These are phyloP conservation scores for Ceratocystis huliohia DNA, from an alignment of 2,329 filamentous ascomycete genomes.

Conservation along the genomic window DNA sequence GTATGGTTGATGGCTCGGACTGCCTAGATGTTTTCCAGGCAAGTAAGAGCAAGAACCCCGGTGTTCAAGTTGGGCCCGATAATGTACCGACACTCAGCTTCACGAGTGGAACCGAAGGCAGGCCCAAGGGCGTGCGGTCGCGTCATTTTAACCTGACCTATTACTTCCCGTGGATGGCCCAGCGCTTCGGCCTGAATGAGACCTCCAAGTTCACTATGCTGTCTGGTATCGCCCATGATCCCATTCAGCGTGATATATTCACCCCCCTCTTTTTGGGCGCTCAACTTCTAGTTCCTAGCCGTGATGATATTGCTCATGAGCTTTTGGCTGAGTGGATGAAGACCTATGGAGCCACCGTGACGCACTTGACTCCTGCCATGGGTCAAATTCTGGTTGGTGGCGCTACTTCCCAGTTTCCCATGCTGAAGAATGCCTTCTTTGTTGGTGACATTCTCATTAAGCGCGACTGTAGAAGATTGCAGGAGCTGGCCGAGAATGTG, in stretches of 20 bases:
- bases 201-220: conserved; percentile 71
- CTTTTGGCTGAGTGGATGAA: conserved; percentile 79
- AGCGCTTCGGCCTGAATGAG: conserved; percentile 61
- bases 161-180: conserved; percentile 90
- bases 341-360: conserved; percentile 60
- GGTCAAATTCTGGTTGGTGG: conserved; percentile 86
- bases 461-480: conserved; percentile 65
- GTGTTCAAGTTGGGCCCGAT: conserved; percentile 74
- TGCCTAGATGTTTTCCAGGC: conserved; percentile 43
- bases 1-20: conserved; percentile 51
- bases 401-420: conserved; percentile 62
- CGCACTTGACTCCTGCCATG: conserved; percentile 91
- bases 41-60: conserved; percentile 46
- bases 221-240: conserved; percentile 67
- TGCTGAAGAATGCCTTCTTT: conserved; percentile 70
- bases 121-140: conserved; percentile 76
- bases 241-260: conserved; percentile 56
- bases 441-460: conserved; percentile 85
- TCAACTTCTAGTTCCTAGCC: conserved; percentile 62
- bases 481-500: conserved; percentile 60
- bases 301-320: conserved; percentile 78
- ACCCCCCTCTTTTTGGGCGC: conserved; percentile 81
- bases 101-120: conserved; percentile 62
- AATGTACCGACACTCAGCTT: conserved; percentile 64
- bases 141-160: conserved; percentile 74